phyloP scores from a whole-genome alignment of 345 rosid genomes.

The Erodium maritimum region DNA sequence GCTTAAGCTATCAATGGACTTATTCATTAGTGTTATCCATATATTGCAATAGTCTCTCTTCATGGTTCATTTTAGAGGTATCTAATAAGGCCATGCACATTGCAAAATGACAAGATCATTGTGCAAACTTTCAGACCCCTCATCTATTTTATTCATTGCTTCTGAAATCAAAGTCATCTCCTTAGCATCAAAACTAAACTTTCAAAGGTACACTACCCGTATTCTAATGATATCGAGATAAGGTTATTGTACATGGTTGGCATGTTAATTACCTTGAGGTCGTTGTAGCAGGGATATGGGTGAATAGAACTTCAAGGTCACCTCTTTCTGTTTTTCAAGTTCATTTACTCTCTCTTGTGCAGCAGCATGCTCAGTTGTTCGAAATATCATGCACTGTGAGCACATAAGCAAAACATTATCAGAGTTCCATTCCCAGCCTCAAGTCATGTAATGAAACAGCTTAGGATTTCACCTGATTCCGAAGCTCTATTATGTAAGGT shows the following conservation, averaged over 20 bases:
- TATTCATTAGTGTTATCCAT: too few species aligned
- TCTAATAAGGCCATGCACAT: too few species aligned
- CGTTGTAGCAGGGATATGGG: slow-evolving; percentile 51
- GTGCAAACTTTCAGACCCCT: slow-evolving; percentile 62
- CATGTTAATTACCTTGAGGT: slow-evolving; percentile 87
- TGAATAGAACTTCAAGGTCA: slow-evolving; percentile 50
- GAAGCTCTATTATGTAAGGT: slow-evolving; percentile 67
- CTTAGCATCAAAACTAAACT: background rate
- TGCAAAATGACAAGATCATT: too few species aligned
- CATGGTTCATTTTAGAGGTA: too few species aligned
- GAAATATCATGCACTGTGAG: slow-evolving; percentile 72
- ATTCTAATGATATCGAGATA: background rate
- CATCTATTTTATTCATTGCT: slow-evolving; percentile 53
- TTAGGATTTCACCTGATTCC: slow-evolving; percentile 11
- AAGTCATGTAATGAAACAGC: background rate
- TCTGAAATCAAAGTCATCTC: slow-evolving; percentile 26
- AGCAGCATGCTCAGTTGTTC: slow-evolving; percentile 82
- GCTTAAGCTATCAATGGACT: too few species aligned
- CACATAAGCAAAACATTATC: background rate
- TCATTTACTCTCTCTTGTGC: slow-evolving; percentile 74
- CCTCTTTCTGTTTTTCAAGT: slow-evolving; percentile 69
- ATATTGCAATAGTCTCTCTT: too few species aligned
- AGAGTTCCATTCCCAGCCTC: background rate
- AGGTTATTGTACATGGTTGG: too few species aligned
- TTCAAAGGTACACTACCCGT: background rate